Conservation (phyloP, 352 stramenopile species). For the Pilasporangium apinafurcum region DNA sequence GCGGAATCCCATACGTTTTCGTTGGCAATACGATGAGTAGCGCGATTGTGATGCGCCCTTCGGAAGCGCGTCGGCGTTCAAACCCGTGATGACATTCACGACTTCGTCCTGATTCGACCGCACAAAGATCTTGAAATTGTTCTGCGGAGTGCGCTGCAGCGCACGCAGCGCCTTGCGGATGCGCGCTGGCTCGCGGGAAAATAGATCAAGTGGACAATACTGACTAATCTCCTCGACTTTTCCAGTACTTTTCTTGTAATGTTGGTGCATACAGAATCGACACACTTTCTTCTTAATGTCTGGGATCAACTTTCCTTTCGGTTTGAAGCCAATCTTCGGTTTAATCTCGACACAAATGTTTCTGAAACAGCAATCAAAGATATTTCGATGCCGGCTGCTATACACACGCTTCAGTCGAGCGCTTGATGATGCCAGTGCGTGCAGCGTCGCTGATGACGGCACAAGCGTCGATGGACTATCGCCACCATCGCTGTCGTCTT, state of each 20-base stretch:
- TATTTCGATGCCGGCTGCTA: constrained; percentile 44
- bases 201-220: constrained; percentile 82
- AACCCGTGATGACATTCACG: constrained; percentile 69
- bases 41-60: constrained; percentile 58
- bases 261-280: constrained; percentile 88
- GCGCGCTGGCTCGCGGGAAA: constrained; percentile 51
- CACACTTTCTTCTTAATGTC: constrained; percentile 57
- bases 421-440: constrained; percentile 6
- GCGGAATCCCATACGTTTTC: constrained; percentile 71
- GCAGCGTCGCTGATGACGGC: constrained; percentile 3
- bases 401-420: constrained; percentile 10
- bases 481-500: constrained; percentile 8
- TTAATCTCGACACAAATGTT: constrained; percentile 87
- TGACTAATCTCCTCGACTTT: constrained; percentile 80
- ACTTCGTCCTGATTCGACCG: constrained; percentile 72
- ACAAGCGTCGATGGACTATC: constrained; percentile 1
- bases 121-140: constrained; percentile 89
- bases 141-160: constrained; percentile 79
- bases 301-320: constrained; percentile 41
- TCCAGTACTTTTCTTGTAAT: constrained; percentile 65
- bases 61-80: constrained; percentile 59
- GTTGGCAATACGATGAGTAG: constrained; percentile 63
- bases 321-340: constrained; percentile 81
- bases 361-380: constrained; percentile 82
- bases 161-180: constrained; percentile 54